Percentiles rank a stretch among this genome's conserved stretches.
Conservation (phyloP, 2,329 filamentous ascomycete genomes). For the Thielaviopsis populi region DNA sequence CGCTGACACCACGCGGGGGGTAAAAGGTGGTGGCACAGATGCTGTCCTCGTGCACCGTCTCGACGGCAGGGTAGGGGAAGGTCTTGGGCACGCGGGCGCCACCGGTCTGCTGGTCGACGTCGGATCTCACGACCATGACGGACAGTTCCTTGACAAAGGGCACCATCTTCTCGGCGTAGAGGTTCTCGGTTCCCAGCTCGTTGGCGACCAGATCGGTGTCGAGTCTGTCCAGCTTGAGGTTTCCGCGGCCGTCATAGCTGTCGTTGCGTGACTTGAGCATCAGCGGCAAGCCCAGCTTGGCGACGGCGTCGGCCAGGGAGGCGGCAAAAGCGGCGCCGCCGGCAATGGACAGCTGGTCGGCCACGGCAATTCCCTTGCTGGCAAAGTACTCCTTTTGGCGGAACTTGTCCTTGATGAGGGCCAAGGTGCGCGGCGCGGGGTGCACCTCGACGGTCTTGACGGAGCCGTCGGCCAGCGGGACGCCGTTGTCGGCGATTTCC, state of each 20-base stretch:
- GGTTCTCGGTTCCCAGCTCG: slow-evolving; percentile 51
- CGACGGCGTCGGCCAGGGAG: slow-evolving; percentile 48
- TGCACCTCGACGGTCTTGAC: slow-evolving; percentile 47
- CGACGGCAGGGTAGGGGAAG: slow-evolving; percentile 73
- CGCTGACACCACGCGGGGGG: slow-evolving; percentile 58
- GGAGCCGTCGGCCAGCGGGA: slow-evolving; percentile 33
- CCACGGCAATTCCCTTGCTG: slow-evolving; percentile 53
- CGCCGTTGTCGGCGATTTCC: slow-evolving; percentile 54
- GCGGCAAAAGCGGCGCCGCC: slow-evolving; percentile 37
- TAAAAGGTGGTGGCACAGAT: slow-evolving; percentile 89
- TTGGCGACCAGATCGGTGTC: slow-evolving; percentile 44
- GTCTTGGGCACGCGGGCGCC: slow-evolving; percentile 32
- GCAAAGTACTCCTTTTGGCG: slow-evolving; percentile 70
- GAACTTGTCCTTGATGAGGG: slow-evolving; percentile 88
- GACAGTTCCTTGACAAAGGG: slow-evolving; percentile 76
- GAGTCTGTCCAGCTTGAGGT: slow-evolving; percentile 35
- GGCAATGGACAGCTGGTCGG: slow-evolving; percentile 52
- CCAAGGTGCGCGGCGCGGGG: slow-evolving; percentile 73
- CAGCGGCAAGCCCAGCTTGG: slow-evolving; percentile 60
- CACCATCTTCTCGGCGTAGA: slow-evolving; percentile 85
- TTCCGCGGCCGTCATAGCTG: slow-evolving; percentile 79
- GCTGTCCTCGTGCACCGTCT: slow-evolving; percentile 89
- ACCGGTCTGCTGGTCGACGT: slow-evolving; percentile 36
- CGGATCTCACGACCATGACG: slow-evolving; percentile 87
- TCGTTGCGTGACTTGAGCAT: slow-evolving; percentile 88